Evolutionary conservation across 176 grass and related monocot species (phyloP), one percentile per base, ranked within the genome.

Genomic region (Olyra latifolia): DNA sequence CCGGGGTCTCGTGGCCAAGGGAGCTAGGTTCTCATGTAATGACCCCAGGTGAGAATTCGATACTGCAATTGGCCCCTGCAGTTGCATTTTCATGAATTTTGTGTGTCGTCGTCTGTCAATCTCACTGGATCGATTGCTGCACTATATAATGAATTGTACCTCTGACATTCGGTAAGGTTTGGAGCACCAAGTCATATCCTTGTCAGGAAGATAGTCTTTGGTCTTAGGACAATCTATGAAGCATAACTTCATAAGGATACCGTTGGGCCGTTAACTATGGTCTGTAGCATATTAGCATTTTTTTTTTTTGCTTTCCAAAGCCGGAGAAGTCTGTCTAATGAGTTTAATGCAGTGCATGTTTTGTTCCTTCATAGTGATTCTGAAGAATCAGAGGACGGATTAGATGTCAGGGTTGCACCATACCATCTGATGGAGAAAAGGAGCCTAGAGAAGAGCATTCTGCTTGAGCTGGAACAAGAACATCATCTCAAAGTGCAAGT

Each of bases 401-500:
- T 84, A 23, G 67, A 68, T 69, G 75, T 41, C 59, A 70, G 71
- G 25, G 46, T 65, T 74, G 44, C 42, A 62, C 56, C 84, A 76
- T 71, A 75, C 76, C 74, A 42, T n/a, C 66, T 94, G 58, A 90
- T 93, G 92, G 87, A 88, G 74, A 94, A 92, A 94, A 80, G 69
- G 23, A 82, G 39, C 48, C 8, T 89, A 27, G 86, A 91, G 41
- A 91, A 98, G 80, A 88, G 84, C 75, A 86, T 94, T 90, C 62
- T 98, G 32, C 83, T 94, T 61, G 88, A 89, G 72, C 83, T 98
- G 79, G 90, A 98, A 19, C 79, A 44, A 17, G 88, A 94, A 69
- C 87, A 93, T 66, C 83, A 90, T 61, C 79, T 92, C 14, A 86
- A 88, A 79, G 61, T 98, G 41, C 82, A 93, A 71, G 95, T 98